Evolutionary conservation across 164 flowering plant species (phyloP), one percentile per base, ranked within the genome.

Genomic region (Buxus sempervirens): DNA sequence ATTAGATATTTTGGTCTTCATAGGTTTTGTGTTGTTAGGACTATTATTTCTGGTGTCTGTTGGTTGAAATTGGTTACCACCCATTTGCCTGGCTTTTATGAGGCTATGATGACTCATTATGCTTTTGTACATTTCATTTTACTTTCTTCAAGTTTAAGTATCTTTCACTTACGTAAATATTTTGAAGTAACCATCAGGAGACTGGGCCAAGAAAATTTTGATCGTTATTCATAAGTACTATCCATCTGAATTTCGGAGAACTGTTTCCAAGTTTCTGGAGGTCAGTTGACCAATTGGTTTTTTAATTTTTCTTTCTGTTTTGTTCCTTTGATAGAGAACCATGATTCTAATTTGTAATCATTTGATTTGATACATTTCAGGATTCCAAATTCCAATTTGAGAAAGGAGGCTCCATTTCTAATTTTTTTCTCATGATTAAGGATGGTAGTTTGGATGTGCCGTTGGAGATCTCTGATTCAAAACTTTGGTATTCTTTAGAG

Each of bases 401-500:
- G 77, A 82, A 77, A 73, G 87, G 75, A 41, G 76, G 68, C 22
- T 45, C 82, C 16, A 25, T 58, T 18, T 72, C 78, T 83, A 90
- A 88, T 64, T 65, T 72, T 60, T 73, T 91, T 60, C 72, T 85
- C 71, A 72, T 66, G 67, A 80, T 85, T 71, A 72, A 92, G 66
- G 94, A 86, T 73, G 86, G 84, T 59, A 75, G 81, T 68, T 63
- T 60, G 53, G 81, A 77, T 67, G 36, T 68, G 60, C 75, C 89
- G 62, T 8, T n/a, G 21, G 82, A 72, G 55, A 27, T 79, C 27
- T 76, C 90, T 38, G 83, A 89, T 78, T 85, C 90, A 58, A 91
- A 85, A 65, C 42, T 89, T 60, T 90, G 87, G 93, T 85, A 89
- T 72, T 79, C 84, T 0, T 75, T 92, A 67, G 90, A 90, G 69